Conservation (phyloP, 2,329 filamentous ascomycete genomes). For the Nemania abortiva region DNA sequence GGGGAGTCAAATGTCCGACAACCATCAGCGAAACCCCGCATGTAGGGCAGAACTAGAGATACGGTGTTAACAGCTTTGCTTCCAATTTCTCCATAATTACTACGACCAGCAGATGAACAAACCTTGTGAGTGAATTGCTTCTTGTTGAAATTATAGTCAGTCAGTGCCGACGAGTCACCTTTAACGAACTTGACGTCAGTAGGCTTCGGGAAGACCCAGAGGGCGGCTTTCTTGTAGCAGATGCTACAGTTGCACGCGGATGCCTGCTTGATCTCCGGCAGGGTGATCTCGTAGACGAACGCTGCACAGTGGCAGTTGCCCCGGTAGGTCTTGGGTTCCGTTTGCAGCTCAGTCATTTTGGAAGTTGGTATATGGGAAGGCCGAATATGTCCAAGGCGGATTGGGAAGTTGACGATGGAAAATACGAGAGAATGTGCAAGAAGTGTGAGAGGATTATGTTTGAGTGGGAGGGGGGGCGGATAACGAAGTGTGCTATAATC, state of each 20-base stretch:
- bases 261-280: constrained; percentile 69
- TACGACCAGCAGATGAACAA: neutral
- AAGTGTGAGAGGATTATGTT: no score
- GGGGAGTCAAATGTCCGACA: constrained; percentile 40
- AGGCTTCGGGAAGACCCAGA: constrained; percentile 52
- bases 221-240: constrained; percentile 64
- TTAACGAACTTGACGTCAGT: constrained; percentile 60
- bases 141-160: constrained; percentile 52
- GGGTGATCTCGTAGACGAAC: constrained; percentile 63
- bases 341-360: constrained; percentile 43
- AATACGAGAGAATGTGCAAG: no score
- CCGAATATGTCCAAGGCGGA: neutral
- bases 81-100: neutral
- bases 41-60: constrained; percentile 62
- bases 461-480: neutral
- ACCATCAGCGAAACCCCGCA: constrained; percentile 62
- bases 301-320: constrained; percentile 70
- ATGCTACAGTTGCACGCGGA: constrained; percentile 76
- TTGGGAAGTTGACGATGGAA: neutral
- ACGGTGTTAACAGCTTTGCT: constrained; percentile 7
- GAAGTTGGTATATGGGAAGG: neutral
- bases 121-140: constrained; percentile 59
- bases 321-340: constrained; percentile 58
- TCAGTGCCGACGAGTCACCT: constrained; percentile 57
- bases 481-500: neutral